phyloP scores from a whole-genome alignment of 805 yeast species.

The Saccharomycopsis fibuligera region DNA sequence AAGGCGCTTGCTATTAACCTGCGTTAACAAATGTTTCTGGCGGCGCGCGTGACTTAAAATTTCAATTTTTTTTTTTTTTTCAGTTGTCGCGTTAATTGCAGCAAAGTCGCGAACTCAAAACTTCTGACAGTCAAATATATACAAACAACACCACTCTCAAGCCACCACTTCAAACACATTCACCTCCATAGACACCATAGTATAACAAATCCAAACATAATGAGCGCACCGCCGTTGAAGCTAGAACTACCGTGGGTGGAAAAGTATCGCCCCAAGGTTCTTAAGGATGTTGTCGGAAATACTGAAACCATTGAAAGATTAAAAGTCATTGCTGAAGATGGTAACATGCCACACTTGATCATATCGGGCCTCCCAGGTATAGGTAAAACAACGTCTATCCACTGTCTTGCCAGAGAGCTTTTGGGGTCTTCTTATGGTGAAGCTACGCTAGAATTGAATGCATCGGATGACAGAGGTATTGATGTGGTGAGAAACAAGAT shows the following conservation, averaged over 20 bases:
- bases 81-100: too few relatives aligned
- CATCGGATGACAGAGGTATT: conserved; percentile 95
- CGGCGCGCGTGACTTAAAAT: too few relatives aligned
- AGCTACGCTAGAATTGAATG: conserved; percentile 90
- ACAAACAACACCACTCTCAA: too few relatives aligned
- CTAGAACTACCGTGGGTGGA: conserved; percentile 67
- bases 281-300: conserved; percentile 89
- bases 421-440: conserved; percentile 67
- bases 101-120: too few relatives aligned
- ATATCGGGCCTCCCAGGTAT: conserved; percentile 96
- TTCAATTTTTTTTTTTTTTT: too few relatives aligned
- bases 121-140: too few relatives aligned
- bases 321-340: conserved; percentile 79
- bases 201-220: neutral
- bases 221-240: conserved; percentile 10
- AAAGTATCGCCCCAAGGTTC: conserved; percentile 76
- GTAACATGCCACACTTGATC: conserved; percentile 95
- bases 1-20: too few relatives aligned
- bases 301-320: conserved; percentile 82
- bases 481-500: conserved; percentile 92
- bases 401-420: conserved; percentile 80
- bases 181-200: neutral
- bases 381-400: conserved; percentile 92
- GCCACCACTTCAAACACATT: too few relatives aligned
- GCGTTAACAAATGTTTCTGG: too few relatives aligned